Percentiles rank a stretch among this genome's conserved stretches.
phyloP scores from a whole-genome alignment of 139 green algal genomes.

The Chlorella sorokiniana region DNA sequence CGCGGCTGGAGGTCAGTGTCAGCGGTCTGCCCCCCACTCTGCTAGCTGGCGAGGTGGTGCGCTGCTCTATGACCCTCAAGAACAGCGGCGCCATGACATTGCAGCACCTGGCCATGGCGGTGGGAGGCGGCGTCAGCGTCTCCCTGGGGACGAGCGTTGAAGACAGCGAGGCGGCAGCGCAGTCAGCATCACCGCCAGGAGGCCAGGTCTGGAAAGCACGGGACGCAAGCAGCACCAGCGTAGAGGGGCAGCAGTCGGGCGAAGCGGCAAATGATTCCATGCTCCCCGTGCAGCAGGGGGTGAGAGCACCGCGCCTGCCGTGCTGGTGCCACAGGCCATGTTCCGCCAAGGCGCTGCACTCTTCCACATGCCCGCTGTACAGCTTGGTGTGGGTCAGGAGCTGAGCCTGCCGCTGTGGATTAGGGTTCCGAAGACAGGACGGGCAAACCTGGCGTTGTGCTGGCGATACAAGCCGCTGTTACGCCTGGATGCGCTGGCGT shows the following conservation, averaged over 20 bases:
- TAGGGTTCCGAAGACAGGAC: background rate
- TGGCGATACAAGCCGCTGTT: slow-evolving; percentile 33
- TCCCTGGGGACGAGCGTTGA: background rate
- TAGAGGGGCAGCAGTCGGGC: background rate
- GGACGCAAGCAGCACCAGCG: background rate
- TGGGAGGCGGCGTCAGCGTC: background rate
- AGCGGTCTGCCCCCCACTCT: slow-evolving; percentile 29
- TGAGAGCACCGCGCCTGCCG: too few relatives aligned
- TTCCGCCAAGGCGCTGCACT: background rate
- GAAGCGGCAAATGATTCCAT: background rate
- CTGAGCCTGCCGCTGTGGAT: slow-evolving; percentile 19
- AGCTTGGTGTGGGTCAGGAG: slow-evolving; percentile 35
- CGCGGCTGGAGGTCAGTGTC: slow-evolving; percentile 59
- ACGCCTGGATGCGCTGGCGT: slow-evolving; percentile 44
- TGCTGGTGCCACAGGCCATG: background rate
- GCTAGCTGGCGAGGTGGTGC: slow-evolving; percentile 51
- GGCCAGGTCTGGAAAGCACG: too few relatives aligned
- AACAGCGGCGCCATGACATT: slow-evolving; percentile 50
- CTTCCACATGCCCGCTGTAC: background rate
- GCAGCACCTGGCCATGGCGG: slow-evolving; percentile 33
- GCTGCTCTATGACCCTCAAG: slow-evolving; percentile 36
- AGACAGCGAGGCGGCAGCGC: background rate
- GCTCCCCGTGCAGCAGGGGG: too few relatives aligned
- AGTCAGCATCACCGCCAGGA: background rate
- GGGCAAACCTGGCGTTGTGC: slow-evolving; percentile 3